Base-by-base conservation (phyloP, 305 asterid genomes). In the Plantago rigida region DNA sequence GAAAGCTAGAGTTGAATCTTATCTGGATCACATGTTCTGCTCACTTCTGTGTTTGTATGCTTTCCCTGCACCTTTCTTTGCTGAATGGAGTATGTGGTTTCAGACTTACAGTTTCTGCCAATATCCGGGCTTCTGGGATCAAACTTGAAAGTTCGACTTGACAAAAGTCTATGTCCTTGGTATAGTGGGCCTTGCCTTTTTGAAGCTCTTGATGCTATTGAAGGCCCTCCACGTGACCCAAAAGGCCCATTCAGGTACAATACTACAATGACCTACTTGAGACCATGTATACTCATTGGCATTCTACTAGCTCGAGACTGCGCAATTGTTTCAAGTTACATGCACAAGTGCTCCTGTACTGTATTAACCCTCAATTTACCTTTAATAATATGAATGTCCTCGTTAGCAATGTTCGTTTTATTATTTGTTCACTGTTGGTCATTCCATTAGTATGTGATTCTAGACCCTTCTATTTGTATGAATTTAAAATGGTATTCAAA, bases 61-160 rank as follows among this genome's bases (percentile, higher is more conserved):
- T n/a, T 55, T 49, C 19, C 63, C 52, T 31, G 17, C 28, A 13
- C 45, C 22, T 56, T 45, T 31, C 49, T 42, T 36, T 50, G 54
- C 65, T 46, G 52, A 51, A 41, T 9, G 56, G 71, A 45, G 57
- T 45, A 47, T 58, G 22, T 54, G n/a, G 41, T 60, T 69, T 51
- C 84, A 93, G 99, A 89, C 59, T 96, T 93, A 60, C 83, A 69
- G 69, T 93, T 91, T 77, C 93, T 91, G 58, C 96, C 98, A 24
- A 81, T 91, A 68, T 91, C 96, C 72, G 96, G 89, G 51, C 94
- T 91, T 58, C 15, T 76, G 60, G 96, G 98, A 59, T 17, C 77
- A 66, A 91, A 91, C 66, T 78, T 91, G 93, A 73, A 89, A 71
- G 75, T 78, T 56, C 71, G 86, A 70, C 13, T 87, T 61, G 95